These are phyloP conservation scores for Musa balbisiana DNA, from an alignment of 202 grass and related monocot genomes.

Conservation along the genomic window DNA sequence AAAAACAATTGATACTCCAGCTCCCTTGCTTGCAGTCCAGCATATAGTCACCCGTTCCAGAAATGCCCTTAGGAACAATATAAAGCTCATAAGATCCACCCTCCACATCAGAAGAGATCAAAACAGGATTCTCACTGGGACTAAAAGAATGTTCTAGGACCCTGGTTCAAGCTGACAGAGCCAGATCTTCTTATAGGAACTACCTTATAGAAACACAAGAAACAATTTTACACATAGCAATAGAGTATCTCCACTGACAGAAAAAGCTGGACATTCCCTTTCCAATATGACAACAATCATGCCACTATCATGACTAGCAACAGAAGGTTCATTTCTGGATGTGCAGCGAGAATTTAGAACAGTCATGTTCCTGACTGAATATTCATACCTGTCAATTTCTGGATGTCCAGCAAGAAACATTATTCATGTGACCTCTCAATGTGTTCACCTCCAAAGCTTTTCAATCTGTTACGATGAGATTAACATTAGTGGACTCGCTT, in stretches of 20 bases:
- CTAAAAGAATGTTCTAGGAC: conserved; percentile 65
- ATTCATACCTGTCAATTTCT: conserved; percentile 65
- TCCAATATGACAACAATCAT: conserved; percentile 94
- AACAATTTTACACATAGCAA: conserved; percentile 88
- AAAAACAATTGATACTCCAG: conserved; percentile 78
- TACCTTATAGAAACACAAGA: conserved; percentile 66
- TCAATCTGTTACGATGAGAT: conserved; percentile 42
- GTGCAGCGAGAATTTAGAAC: conserved; percentile 79
- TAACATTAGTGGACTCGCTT: not conserved
- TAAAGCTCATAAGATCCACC: conserved; percentile 94
- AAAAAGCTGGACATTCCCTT: conserved; percentile 81
- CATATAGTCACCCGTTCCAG: conserved; percentile 64
- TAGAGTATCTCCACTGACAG: conserved; percentile 63
- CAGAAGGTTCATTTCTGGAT: conserved; percentile 93
- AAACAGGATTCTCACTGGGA: conserved; percentile 86
- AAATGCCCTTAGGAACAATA: conserved; percentile 63
- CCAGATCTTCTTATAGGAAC: conserved; percentile 85
- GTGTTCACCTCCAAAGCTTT: conserved; percentile 95
- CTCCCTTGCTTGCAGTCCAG: conserved; percentile 81
- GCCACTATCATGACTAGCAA: conserved; percentile 87
- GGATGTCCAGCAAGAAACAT: conserved; percentile 42
- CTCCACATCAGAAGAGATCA: conserved; percentile 75
- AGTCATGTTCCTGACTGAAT: conserved; percentile 69
- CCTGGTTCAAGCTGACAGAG: conserved; percentile 75
- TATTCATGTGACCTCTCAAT: conserved; percentile 84